Conservation (phyloP, 129 eudicot species). For the Scalesia atractyloides region DNA sequence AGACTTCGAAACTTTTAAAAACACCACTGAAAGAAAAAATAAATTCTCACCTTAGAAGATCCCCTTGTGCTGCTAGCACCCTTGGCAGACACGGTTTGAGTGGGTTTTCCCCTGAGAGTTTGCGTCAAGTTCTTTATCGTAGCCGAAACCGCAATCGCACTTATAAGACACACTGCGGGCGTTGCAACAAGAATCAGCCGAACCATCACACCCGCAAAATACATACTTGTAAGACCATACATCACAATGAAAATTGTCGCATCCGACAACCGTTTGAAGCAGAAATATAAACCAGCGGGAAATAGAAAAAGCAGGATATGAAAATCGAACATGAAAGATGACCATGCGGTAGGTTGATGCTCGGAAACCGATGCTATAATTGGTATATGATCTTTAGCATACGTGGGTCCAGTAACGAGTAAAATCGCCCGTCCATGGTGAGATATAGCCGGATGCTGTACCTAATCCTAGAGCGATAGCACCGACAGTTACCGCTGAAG, state of each 20-base stretch:
- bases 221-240: constrained; percentile 98
- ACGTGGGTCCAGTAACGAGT: constrained; percentile 96
- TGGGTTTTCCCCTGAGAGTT: constrained; percentile 53
- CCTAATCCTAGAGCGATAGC: constrained; percentile 86
- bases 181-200: constrained; percentile 95
- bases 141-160: constrained; percentile 97
- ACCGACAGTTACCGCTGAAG: constrained; percentile 68
- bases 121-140: constrained; percentile 81
- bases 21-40: background rate
- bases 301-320: constrained; percentile 77
- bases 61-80: constrained; percentile 67
- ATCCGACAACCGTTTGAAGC: constrained; percentile 92
- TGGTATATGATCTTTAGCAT: constrained; percentile 94
- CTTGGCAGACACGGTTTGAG: constrained; percentile 51
- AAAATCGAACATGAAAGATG: constrained; percentile 97
- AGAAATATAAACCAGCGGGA: constrained; percentile 93
- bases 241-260: constrained; percentile 92
- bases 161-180: constrained; percentile 92
- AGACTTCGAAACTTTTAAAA: background rate
- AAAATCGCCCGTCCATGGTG: constrained; percentile 99
- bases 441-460: constrained; percentile 91
- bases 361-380: constrained; percentile 96
- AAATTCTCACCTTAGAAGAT: constrained; percentile 67
- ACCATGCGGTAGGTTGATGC: constrained; percentile 99
- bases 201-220: constrained; percentile 98